Evolutionary conservation across 179 eudicot genomes (phyloP).

Genomic region (Actinidia arguta): DNA sequence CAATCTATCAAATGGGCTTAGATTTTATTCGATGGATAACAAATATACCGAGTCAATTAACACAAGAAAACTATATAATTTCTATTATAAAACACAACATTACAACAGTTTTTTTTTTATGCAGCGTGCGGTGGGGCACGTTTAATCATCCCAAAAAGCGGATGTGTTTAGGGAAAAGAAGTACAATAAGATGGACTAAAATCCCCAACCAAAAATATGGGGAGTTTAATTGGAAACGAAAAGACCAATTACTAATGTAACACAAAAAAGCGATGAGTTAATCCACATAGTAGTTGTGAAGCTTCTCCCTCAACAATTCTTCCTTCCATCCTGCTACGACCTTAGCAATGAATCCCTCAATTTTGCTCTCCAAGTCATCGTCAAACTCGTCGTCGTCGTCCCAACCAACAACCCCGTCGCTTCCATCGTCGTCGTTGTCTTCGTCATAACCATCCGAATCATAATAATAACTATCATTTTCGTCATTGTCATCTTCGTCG

Average conservation of each 20-base stretch:
- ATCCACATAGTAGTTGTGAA: neutral
- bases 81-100: neutral
- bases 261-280: neutral
- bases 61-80: neutral
- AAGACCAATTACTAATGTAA: neutral
- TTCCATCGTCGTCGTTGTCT: slow-evolving; percentile 34
- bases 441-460: slow-evolving; percentile 39
- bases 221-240: neutral
- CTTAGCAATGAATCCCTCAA: slow-evolving; percentile 50
- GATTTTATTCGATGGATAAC: no score
- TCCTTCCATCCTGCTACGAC: slow-evolving; percentile 56
- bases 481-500: slow-evolving; percentile 10
- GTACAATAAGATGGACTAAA: neutral
- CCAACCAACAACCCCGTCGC: slow-evolving; percentile 36
- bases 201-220: neutral
- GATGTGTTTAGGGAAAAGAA: no score
- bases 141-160: no score
- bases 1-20: no score
- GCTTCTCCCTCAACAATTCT: slow-evolving; percentile 40
- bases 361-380: slow-evolving; percentile 33
- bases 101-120: neutral
- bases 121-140: no score
- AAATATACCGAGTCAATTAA: neutral
- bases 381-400: slow-evolving; percentile 37
- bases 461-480: slow-evolving; percentile 10